Base-by-base conservation (phyloP, 2,329 filamentous ascomycete species). In the Aspergillus fructus region DNA sequence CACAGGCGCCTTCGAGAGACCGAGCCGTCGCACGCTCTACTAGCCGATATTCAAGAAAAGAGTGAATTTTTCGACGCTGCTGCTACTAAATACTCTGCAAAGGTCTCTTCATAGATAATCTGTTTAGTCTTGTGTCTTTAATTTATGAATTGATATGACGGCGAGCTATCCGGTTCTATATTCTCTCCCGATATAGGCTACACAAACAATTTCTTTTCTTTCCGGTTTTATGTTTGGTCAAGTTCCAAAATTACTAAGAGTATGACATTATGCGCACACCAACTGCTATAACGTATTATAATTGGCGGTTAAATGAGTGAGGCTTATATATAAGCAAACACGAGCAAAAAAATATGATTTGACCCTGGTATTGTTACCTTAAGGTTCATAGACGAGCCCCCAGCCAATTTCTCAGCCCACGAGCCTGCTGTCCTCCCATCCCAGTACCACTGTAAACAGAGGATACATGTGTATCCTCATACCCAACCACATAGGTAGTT, bases 41-140 rank as follows among this genome's bases (percentile, higher is more conserved):
- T 97, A 56, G 72, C 76, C 41, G 93, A 96, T 66, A 77, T 96
- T 66, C 82, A 86, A 68, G 90, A 91, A 76, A 97, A 96, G 87
- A 91, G 86, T 73, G 84, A 82, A n/a, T 77, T 92, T 57, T 97
- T 97, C 71, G 91, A 96, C 74, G 87, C 87, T 67, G 93, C 93
- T 12, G 90, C 90, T 19, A 81, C 85, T 24, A 97, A 96, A 78
- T 97, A 94, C 76, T 88, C 85, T 64, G 84, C 93, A 34, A 96
- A 93, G 80, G 91, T 91, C 45, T 66, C 71, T 17, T 69, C 70
- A 53, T 74, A 66, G 59, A 53, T 34, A n/a, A 51, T 50, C 4
- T 41, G 60, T 59, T 49, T 46, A 56, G 41, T 58, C 30, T 46
- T 50, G 48, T 50, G 56, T 58, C 51, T 57, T 59, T 64, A 60